Evolutionary conservation across 495 filamentous ascomycete genomes (phyloP), one percentile per base, ranked within the genome.

Genomic region (Penicillium diatomitis): DNA sequence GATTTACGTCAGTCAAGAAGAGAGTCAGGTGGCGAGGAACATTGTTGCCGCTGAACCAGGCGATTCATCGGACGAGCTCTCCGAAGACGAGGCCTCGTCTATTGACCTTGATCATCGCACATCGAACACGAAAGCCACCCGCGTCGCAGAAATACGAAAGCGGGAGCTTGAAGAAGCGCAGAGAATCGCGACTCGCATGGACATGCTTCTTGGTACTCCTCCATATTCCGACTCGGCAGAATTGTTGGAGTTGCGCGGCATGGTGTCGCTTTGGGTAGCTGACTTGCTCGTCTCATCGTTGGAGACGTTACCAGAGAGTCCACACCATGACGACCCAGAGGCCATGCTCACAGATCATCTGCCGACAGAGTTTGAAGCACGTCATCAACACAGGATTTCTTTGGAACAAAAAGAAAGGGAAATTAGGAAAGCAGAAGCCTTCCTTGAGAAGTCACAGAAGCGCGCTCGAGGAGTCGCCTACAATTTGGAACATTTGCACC

Each of bases 211-310:
- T 55, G 69, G 72, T 33, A 80, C 78, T 28, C 72, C 76, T 32
- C 86, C 87, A 1, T 89, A 80, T 57, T 79, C 77, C 2, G 73
- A 79, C 39, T 76, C 76, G 38, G 49, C 68, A 7, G 71, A 73
- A 42, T 59, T 92, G 44, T 67, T 85, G 33, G 64, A 79, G 46
- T 64, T 90, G 7, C 66, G 83, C 38, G 86, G 71, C 6, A 86
- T 86, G 77, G 66, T 87, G 6, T 78, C 72, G 7, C 63, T 86
- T 30, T 90, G 83, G 76, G 68, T 87, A 27, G 78, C 66, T 2
- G 85, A 90, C 53, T 59, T 91, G 39, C 59, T 69, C 27, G 46
- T 71, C 5, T 65, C 61, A 3, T 64, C 60, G 3, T 32, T 71
- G 34, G 55, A 53, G 31, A 52, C 52, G 40, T 51, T 31, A 34